Percentiles rank a stretch among this genome's conserved stretches.
phyloP scores from a whole-genome alignment of 495 filamentous ascomycete genomes.

The Aspergillus heteromorphus region DNA sequence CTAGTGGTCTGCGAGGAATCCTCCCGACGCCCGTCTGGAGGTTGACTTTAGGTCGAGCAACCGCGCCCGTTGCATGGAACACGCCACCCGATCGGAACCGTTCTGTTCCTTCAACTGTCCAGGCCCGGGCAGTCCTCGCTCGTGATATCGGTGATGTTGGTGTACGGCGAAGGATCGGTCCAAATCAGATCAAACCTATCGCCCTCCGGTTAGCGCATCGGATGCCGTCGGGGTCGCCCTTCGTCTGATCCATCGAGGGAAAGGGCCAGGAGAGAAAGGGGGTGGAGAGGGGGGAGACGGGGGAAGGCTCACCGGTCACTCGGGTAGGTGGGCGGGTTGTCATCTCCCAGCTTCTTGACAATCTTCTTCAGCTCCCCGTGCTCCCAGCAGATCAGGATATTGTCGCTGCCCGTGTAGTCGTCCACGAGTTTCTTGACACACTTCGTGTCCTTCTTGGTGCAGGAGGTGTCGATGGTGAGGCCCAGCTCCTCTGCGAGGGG shows the following conservation, averaged over 20 bases:
- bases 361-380: slow-evolving; percentile 46
- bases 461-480: slow-evolving; percentile 45
- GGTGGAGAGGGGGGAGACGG: too few species aligned
- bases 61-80: neutral
- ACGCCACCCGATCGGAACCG: neutral
- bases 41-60: neutral
- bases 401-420: slow-evolving; percentile 40
- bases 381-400: slow-evolving; percentile 57
- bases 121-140: slow-evolving; percentile 33
- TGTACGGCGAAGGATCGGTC: slow-evolving; percentile 35
- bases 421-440: slow-evolving; percentile 45
- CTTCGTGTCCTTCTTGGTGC: slow-evolving; percentile 40
- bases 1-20: too few species aligned
- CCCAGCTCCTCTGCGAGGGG: slow-evolving; percentile 48
- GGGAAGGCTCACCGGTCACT: slow-evolving; percentile 26
- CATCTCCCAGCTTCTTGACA: slow-evolving; percentile 36
- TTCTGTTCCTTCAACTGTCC: slow-evolving; percentile 1
- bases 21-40: too few species aligned
- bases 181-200: slow-evolving; percentile 39
- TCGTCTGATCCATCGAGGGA: neutral
- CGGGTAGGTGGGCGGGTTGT: slow-evolving; percentile 31
- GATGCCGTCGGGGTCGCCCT: neutral
- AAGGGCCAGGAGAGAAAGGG: neutral
- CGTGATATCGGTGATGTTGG: slow-evolving; percentile 22
- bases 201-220: neutral